These are phyloP conservation scores for Nakazawaea populi DNA, from an alignment of 805 yeast genomes.

Conservation along the genomic window DNA sequence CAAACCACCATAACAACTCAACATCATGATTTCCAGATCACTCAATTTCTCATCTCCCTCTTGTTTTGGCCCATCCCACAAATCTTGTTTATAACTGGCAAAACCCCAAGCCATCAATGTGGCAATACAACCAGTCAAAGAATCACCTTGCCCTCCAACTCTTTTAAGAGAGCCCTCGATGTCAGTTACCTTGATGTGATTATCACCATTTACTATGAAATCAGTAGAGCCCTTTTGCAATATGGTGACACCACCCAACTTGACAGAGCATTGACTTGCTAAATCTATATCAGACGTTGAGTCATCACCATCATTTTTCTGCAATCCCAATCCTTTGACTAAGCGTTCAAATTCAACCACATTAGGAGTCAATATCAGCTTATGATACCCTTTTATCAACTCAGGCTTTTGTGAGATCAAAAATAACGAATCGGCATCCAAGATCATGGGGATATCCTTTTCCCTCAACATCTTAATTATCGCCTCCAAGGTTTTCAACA, in stretches of 20 bases:
- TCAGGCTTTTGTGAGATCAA: constrained; percentile 55
- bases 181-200: constrained; percentile 32
- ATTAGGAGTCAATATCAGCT: constrained; percentile 84
- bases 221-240: constrained; percentile 72
- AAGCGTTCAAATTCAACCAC: constrained; percentile 76
- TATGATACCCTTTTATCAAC: constrained; percentile 44
- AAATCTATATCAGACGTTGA: constrained; percentile 16
- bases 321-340: constrained; percentile 39
- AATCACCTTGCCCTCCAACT: constrained; percentile 97
- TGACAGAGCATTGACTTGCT: constrained; percentile 37
- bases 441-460: constrained; percentile 60
- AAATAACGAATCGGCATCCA: constrained; percentile 88
- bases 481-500: constrained; percentile 54
- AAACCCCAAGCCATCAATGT: constrained; percentile 77
- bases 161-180: constrained; percentile 66
- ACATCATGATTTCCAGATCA: constrained; percentile 26
- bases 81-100: constrained; percentile 47
- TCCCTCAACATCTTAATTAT: constrained; percentile 53
- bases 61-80: constrained; percentile 49
- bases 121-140: constrained; percentile 80
- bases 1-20: constrained; percentile 72
- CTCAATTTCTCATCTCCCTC: constrained; percentile 13
- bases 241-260: constrained; percentile 53
- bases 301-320: constrained; percentile 16
- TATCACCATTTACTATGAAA: constrained; percentile 47